Evolutionary conservation across 768 basidiomycete genomes (phyloP).

Genomic region (Strobilomyces confusus): DNA sequence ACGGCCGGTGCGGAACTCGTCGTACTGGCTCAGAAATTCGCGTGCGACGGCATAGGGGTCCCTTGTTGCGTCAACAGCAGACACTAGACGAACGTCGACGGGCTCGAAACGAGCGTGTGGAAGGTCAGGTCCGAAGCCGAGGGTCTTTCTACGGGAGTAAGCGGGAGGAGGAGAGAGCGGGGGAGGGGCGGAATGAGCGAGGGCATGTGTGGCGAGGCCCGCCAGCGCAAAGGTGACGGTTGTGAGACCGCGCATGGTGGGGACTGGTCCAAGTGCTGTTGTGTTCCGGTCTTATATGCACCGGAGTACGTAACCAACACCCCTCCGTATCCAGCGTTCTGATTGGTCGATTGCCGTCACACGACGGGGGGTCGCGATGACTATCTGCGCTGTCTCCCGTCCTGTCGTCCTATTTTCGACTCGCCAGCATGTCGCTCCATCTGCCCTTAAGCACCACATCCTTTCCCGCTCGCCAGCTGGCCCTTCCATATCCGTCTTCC

Average conservation of each 20-base stretch:
- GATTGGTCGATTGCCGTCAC: conserved; percentile 24
- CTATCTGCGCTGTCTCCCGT: conserved; percentile 6
- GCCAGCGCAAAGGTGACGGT: conserved; percentile 59
- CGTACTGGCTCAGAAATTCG: conserved; percentile 48
- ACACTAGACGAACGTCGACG: conserved; percentile 35
- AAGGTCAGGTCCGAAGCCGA: conserved; percentile 83
- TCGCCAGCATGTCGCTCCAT: not conserved
- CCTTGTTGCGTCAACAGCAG: conserved; percentile 35
- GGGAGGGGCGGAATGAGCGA: conserved; percentile 39
- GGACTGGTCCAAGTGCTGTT: not conserved
- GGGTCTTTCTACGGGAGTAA: conserved; percentile 69
- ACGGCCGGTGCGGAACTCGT: conserved; percentile 32
- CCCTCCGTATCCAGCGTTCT: not conserved
- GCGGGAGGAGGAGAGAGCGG: too few species aligned
- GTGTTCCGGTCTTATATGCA: conserved; percentile 13
- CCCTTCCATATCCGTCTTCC: not conserved
- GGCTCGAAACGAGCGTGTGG: conserved; percentile 67
- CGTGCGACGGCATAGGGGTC: conserved; percentile 62
- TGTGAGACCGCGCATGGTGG: conserved; percentile 59
- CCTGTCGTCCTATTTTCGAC: not conserved
- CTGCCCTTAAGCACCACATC: not conserved
- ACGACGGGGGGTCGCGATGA: conserved; percentile 14
- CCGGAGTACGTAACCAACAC: conserved; percentile 17
- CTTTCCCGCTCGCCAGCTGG: not conserved
- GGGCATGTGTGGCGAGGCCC: conserved; percentile 54